phyloP scores from a whole-genome alignment of 2,329 filamentous ascomycete genomes.

The Exophiala aquamarina region DNA sequence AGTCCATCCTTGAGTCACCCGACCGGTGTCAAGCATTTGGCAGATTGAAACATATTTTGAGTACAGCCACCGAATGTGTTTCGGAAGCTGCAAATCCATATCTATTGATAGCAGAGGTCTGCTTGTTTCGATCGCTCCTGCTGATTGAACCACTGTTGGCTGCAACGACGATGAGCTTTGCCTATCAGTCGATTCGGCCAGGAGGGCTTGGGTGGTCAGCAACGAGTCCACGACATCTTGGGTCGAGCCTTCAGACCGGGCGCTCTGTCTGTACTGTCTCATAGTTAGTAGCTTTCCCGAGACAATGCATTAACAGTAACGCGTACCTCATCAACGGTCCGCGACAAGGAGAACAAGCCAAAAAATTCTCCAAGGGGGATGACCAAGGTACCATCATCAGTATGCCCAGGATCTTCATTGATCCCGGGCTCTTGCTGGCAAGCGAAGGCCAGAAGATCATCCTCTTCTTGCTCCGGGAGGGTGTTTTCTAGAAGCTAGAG shows the following conservation, averaged over 20 bases:
- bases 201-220: conserved; percentile 13
- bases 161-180: no score
- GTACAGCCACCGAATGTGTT: conserved; percentile 11
- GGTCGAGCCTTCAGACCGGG: conserved; percentile 3
- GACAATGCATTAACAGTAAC: background rate
- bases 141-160: background rate
- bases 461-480: background rate
- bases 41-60: conserved; percentile 10
- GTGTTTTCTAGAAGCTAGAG: background rate
- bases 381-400: background rate
- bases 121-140: no score
- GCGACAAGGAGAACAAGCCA: background rate
- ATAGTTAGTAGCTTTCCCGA: background rate
- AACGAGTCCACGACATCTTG: conserved; percentile 12
- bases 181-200: background rate
- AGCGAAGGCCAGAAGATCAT: no score
- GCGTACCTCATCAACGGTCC: conserved; percentile 1
- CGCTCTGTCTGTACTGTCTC: conserved; percentile 17
- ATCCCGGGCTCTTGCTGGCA: background rate
- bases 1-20: conserved; percentile 18
- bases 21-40: conserved; percentile 14
- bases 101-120: background rate
- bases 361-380: background rate
- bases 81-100: background rate
- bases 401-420: background rate